These are phyloP conservation scores for Leccinum boreale DNA, from an alignment of 768 basidiomycete genomes.

Conservation along the genomic window DNA sequence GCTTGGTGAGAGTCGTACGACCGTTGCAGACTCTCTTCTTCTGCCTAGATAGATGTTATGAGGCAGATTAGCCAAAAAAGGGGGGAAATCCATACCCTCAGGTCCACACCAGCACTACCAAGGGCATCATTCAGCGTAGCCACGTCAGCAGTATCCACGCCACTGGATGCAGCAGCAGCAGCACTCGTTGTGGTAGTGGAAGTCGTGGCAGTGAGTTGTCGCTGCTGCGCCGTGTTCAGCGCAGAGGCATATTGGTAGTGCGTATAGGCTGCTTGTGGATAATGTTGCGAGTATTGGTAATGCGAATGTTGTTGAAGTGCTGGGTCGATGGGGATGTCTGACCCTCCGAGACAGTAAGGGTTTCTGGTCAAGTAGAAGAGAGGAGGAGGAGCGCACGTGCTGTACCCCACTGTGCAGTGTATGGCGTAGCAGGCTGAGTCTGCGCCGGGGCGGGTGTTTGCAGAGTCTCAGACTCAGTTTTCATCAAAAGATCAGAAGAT, in stretches of 20 bases:
- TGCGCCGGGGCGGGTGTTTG: slow-evolving; percentile 33
- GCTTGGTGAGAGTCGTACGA: slow-evolving; percentile 57
- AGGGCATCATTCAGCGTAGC: slow-evolving; percentile 81
- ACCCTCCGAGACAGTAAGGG: slow-evolving; percentile 1
- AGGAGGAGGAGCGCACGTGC: slow-evolving; percentile 29
- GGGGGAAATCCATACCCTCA: slow-evolving; percentile 49
- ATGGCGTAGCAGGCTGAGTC: slow-evolving; percentile 29
- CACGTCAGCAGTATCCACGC: slow-evolving; percentile 65
- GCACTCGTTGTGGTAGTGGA: slow-evolving; percentile 19
- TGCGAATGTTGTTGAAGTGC: slow-evolving; percentile 63
- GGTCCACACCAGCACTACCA: slow-evolving; percentile 83
- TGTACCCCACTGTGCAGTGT: slow-evolving; percentile 40
- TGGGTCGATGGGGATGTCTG: slow-evolving; percentile 66
- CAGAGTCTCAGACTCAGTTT: slow-evolving; percentile 39
- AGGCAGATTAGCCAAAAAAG: not conserved
- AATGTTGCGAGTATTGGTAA: slow-evolving; percentile 40
- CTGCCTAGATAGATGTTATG: slow-evolving; percentile 53
- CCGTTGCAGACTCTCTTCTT: slow-evolving; percentile 78
- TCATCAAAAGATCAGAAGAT: slow-evolving; percentile 29
- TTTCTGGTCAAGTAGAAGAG: not conserved
- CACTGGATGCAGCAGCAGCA: slow-evolving; percentile 26
- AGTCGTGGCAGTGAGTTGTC: slow-evolving; percentile 18
- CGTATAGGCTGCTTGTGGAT: slow-evolving; percentile 35
- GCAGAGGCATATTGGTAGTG: slow-evolving; percentile 43
- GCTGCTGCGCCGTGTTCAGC: slow-evolving; percentile 26